These are phyloP conservation scores for Aeschynomene evenia DNA, from an alignment of 306 rosid species.

Conservation along the genomic window DNA sequence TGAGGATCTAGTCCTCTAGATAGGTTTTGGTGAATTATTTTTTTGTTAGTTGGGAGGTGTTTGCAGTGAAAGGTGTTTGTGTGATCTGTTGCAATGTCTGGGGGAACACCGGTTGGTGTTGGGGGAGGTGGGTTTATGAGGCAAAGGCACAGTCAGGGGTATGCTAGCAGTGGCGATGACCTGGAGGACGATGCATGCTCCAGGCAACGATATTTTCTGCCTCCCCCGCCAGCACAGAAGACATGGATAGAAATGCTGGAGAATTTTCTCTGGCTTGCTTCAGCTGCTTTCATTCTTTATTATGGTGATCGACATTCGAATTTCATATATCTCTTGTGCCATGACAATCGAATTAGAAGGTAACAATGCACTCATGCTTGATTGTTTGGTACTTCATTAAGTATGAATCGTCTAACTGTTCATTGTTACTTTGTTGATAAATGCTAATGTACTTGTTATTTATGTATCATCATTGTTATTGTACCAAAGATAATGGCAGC, in stretches of 20 bases:
- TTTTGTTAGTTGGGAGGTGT: slow-evolving; percentile 24
- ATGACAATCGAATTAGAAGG: slow-evolving; percentile 89
- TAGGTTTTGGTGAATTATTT: slow-evolving; percentile 37
- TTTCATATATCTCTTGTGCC: slow-evolving; percentile 74
- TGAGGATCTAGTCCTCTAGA: slow-evolving; percentile 18
- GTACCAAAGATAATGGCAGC: slow-evolving; percentile 7
- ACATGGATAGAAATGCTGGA: slow-evolving; percentile 72
- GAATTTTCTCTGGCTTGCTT: slow-evolving; percentile 86
- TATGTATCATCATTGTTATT: background rate
- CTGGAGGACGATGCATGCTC: slow-evolving; percentile 97
- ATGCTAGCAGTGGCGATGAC: slow-evolving; percentile 94
- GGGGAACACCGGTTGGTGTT: slow-evolving; percentile 79
- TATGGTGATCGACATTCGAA: slow-evolving; percentile 83
- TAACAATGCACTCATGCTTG: slow-evolving; percentile 20
- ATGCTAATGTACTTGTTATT: background rate
- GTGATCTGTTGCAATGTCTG: slow-evolving; percentile 66
- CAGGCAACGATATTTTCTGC: slow-evolving; percentile 44
- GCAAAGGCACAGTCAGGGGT: slow-evolving; percentile 96
- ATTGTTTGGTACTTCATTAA: background rate
- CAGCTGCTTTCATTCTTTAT: slow-evolving; percentile 73
- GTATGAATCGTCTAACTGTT: background rate
- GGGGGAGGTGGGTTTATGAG: slow-evolving; percentile 82
- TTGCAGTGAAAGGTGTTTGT: slow-evolving; percentile 35
- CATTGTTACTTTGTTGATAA: background rate
- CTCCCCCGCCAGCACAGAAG: slow-evolving; percentile 50